phyloP scores from a whole-genome alignment of 176 grass and related monocot genomes.

The Oryza nivara region DNA sequence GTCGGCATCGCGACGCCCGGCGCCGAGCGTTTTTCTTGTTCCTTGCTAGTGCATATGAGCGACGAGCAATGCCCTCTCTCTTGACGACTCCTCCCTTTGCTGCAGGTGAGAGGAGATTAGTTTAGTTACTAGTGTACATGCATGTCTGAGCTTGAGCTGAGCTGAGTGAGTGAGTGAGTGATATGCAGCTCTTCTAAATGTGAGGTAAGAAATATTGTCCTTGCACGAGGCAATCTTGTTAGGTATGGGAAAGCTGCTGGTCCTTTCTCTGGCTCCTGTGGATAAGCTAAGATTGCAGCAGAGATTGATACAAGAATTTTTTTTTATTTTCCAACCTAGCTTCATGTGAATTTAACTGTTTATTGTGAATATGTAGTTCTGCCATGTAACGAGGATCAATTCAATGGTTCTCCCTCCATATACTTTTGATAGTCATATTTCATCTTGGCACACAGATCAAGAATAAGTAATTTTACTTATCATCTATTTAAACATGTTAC shows the following conservation, averaged over 20 bases:
- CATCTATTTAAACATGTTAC: too few relatives aligned
- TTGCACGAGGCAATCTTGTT: conserved; percentile 12
- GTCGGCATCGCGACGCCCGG: background rate
- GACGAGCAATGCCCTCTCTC: background rate
- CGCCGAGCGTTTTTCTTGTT: background rate
- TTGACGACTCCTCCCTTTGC: background rate
- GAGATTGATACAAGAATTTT: background rate
- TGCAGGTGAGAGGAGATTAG: background rate
- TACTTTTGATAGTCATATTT: too few relatives aligned
- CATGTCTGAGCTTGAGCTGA: background rate
- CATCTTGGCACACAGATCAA: too few relatives aligned
- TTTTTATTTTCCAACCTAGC: background rate
- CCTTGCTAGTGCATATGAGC: background rate
- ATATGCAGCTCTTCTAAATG: too few relatives aligned
- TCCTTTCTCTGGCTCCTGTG: background rate
- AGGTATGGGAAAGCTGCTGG: conserved; percentile 20
- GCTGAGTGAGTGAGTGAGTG: background rate
- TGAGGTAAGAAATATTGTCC: background rate
- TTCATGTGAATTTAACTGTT: background rate
- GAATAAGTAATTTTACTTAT: too few relatives aligned
- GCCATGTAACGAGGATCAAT: background rate
- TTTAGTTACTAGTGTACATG: background rate
- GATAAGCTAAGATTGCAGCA: background rate
- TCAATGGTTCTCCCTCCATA: background rate
- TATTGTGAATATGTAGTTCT: background rate